A percentile compares a stretch with the other conserved stretches of the same genome.
Conservation (phyloP, 345 rosid genomes). For the Acer campestre region DNA sequence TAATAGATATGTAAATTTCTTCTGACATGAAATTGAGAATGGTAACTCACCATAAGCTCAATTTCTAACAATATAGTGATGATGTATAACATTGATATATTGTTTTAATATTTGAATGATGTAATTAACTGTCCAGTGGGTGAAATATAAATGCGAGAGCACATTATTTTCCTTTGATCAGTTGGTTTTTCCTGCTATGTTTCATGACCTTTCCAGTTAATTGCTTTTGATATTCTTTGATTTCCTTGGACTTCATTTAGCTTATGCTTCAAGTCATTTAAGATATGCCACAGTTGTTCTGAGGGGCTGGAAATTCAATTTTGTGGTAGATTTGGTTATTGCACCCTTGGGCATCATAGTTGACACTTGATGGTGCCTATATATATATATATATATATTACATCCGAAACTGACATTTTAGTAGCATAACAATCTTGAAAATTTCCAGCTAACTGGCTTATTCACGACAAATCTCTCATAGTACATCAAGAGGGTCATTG, state of each 20-base stretch:
- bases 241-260: neutral
- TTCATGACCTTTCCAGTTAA: neutral
- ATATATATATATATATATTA: neutral
- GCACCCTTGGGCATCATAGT: neutral
- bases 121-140: neutral
- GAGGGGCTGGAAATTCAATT: neutral
- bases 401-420: neutral
- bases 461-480: neutral
- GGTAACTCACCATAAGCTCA: slow-evolving; percentile 11
- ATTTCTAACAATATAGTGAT: neutral
- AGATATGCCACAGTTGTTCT: neutral
- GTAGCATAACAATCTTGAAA: neutral
- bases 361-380: neutral
- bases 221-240: neutral
- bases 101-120: neutral
- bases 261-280: neutral
- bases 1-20: slow-evolving; percentile 15
- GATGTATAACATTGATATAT: neutral
- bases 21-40: neutral
- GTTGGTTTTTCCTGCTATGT: neutral
- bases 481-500: slow-evolving; percentile 20
- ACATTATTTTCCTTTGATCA: neutral
- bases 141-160: neutral
- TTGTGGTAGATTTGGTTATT: neutral
- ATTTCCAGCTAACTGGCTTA: neutral